Conservation (phyloP, 768 basidiomycete species). For the Serendipita vermifera region DNA sequence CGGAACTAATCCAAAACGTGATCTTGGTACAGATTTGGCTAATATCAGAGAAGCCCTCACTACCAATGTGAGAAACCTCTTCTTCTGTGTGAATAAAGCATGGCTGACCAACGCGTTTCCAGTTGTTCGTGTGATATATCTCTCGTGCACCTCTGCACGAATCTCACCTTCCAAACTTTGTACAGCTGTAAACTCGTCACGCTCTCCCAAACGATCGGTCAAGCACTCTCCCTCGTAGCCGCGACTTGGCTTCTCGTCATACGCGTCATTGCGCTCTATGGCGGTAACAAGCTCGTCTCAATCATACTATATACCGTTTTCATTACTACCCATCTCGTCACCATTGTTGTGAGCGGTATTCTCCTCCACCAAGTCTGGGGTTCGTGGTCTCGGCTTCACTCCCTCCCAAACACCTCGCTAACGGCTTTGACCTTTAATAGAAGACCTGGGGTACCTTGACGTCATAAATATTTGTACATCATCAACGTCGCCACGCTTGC, state of each 20-base stretch:
- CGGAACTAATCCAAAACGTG: no score
- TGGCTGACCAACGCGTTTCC: no score
- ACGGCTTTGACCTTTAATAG: no score
- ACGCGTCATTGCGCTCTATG: background rate
- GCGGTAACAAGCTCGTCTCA: background rate
- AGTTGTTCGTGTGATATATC: no score
- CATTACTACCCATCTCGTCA: background rate
- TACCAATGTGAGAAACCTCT: background rate
- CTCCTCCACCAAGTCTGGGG: background rate
- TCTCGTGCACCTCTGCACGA: no score
- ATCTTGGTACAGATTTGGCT: background rate
- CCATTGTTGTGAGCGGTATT: background rate
- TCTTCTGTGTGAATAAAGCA: no score
- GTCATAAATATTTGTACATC: no score
- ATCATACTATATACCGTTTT: background rate
- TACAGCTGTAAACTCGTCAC: slow-evolving; percentile 3
- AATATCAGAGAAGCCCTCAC: background rate
- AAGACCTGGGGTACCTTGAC: no score
- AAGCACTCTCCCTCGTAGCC: background rate
- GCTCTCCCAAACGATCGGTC: background rate
- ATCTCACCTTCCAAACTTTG: no score
- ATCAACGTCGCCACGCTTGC: no score
- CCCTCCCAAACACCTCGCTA: no score
- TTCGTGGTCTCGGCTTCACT: no score
- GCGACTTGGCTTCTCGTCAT: background rate